Evolutionary conservation across 164 flowering plant species (phyloP), one percentile per base, ranked within the genome.

Genomic region (Vitis rotundifolia): DNA sequence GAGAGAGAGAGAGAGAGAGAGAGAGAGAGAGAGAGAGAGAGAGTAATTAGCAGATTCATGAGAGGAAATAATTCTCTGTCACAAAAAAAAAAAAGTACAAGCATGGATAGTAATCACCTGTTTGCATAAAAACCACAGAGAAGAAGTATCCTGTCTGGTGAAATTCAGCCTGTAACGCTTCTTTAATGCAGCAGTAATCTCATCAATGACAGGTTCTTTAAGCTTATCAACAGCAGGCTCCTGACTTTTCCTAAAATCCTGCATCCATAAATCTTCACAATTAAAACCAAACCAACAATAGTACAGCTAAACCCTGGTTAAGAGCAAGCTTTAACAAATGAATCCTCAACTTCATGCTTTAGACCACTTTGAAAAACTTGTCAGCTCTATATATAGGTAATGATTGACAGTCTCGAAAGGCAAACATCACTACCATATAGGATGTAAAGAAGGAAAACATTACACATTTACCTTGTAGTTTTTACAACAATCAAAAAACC

Each of bases 101-200:
- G 9, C 14, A 55, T 3, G 28, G 13, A 44, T 15, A 48, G 9
- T 44, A 62, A 16, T 50, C 31, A 87, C 98, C 97, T 94, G 97
- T 77, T 92, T 94, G 82, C 98, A 94, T 3, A 94, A 73, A 79
- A 90, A 91, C 98, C 98, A 94, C 49, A 94, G 89, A 64, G 91
- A 84, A 59, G 92, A 76, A 54, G 75, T 75, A 78, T 88, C 92
- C 68, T 86, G 84, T 74, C 80, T 75, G 10, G 91, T 88, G 68
- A 94, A 88, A 74, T 91, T 91, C 64, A 94, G 76, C 59, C 73
- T 82, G 76, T 86, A 89, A 19, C 89, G 92, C 49, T 11, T 65
- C 16, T 52, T 69, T 68, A 94, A 62, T 59, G 87, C 80, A 70
- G 82, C 61, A 6, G 89, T 73, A 57, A 94, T 78, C 71, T 94